Evolutionary conservation across 202 grass and related monocot species (phyloP), one percentile per base, ranked within the genome.

Genomic region (Schoenoplectus triqueter): DNA sequence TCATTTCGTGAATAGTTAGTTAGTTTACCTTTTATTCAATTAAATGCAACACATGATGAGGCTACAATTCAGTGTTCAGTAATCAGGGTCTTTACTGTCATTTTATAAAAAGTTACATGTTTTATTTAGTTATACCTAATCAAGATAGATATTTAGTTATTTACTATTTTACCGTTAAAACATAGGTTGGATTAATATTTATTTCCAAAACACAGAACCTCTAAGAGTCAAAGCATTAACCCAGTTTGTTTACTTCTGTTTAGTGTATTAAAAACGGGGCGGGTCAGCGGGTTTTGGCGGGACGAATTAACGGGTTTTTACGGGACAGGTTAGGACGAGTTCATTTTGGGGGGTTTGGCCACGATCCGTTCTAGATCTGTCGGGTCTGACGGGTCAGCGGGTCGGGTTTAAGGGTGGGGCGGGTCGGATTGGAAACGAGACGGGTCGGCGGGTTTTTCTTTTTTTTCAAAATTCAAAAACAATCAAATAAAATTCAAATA

Each of bases 41-140:
- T 73, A 11, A 73, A 51, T 73, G 9, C 8, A 50, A 3, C 14
- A 21, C n/a, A 73, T 19, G n/a, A 10, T 47, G 45, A 73, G 45
- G 45, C 15, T 49, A 73, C 47, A 17, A 19, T 20, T 73, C 19
- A 41, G 51, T 40, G 15, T 41, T 77, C 22, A 41, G 51, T 40
- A 41, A 41, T 77, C 22, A 40, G 51, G 73, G 6, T 42, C 11
- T 21, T 51, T 77, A 77, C 50, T 76, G 50, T 76, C 73, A 40
- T 40, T 8, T 76, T 56, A 5, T 15, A 0, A 76, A 54, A 76
- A 39, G 10, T 51, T 75, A 14, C 49, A 55, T 1, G 72, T 39
- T 76, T 21, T 73, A 48, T 2, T 50, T 72, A 72, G 46, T 18
- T 50, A 49, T 72, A 6, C 14, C 17, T 69, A 66, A 69, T 31